Percentiles rank a stretch among this genome's conserved stretches.
Conservation (phyloP, 305 asterid species). For the Stenogyne calaminthoides region DNA sequence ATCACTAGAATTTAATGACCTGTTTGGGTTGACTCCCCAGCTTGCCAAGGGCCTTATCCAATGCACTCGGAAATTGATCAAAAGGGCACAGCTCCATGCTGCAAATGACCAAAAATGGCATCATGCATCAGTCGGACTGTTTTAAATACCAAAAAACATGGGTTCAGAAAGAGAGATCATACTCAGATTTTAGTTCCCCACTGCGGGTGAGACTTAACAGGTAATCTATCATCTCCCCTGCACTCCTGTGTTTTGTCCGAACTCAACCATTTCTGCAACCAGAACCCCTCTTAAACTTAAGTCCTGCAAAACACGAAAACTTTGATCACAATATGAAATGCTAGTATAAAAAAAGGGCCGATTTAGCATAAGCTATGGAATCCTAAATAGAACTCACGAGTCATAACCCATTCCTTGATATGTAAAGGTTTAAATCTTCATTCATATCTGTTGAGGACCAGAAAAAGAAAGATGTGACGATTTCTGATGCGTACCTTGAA, state of each 20-base stretch:
- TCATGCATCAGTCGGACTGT: background rate
- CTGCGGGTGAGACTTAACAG: conserved; percentile 64
- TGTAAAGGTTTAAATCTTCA: background rate
- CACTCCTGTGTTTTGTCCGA: conserved; percentile 67
- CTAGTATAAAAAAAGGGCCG: background rate
- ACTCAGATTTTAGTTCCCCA: conserved; percentile 84
- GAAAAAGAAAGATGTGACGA: background rate
- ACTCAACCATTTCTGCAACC: conserved; percentile 87
- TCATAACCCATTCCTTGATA: background rate
- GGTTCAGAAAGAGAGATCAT: conserved; percentile 28
- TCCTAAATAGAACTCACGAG: background rate
- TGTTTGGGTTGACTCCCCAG: conserved; percentile 91
- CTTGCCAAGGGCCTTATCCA: conserved; percentile 88
- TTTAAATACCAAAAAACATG: background rate
- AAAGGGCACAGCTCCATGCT: conserved; percentile 86
- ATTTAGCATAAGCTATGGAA: background rate
- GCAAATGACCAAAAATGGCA: conserved; percentile 33
- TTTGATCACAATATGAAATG: background rate
- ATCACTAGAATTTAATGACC: conserved; percentile 64
- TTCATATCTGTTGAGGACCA: background rate
- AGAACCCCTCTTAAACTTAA: conserved; percentile 88
- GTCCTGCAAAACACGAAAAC: conserved; percentile 53
- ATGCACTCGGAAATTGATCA: conserved; percentile 56
- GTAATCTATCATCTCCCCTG: conserved; percentile 72
- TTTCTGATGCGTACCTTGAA: conserved; percentile 62